Conservation (phyloP, 1,284 basidiomycete genomes). For the Termitomyces sp. region DNA sequence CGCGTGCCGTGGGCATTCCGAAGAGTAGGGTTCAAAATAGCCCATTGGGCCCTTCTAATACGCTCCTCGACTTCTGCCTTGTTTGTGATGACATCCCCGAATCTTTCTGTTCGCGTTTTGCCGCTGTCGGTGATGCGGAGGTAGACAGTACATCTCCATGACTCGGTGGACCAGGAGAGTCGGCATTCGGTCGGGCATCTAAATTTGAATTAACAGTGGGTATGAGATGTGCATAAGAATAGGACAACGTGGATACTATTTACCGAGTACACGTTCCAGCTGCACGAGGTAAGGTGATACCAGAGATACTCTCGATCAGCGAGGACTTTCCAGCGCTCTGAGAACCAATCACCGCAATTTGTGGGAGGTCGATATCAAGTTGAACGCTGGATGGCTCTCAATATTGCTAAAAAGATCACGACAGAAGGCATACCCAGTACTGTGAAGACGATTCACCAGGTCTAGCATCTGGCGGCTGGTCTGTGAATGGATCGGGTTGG, state of each 20-base stretch:
- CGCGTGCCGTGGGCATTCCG: conserved; percentile 14
- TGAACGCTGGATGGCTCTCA: conserved; percentile 40
- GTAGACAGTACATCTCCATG: conserved; percentile 60
- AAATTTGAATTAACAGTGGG: neutral
- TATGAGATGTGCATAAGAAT: neutral
- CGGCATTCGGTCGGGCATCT: conserved; percentile 74
- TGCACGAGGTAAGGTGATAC: conserved; percentile 62
- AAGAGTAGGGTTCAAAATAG: conserved; percentile 59
- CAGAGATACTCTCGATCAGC: conserved; percentile 70
- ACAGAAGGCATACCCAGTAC: conserved; percentile 17
- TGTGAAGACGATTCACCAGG: conserved; percentile 22
- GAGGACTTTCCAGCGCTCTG: conserved; percentile 73
- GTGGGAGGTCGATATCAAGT: conserved; percentile 62
- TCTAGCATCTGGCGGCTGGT: conserved; percentile 21
- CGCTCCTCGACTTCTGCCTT: conserved; percentile 57
- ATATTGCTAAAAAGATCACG: neutral
- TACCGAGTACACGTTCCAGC: conserved; percentile 60
- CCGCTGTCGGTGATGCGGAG: conserved; percentile 48
- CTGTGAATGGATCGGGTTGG: conserved; percentile 19
- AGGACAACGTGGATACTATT: conserved; percentile 3
- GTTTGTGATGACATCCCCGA: conserved; percentile 49
- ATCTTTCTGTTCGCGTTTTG: conserved; percentile 34
- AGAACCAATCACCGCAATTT: conserved; percentile 62
- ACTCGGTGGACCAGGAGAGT: conserved; percentile 36
- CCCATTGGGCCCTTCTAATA: conserved; percentile 64